Conservation (phyloP, 78 protist genomes). For the Tieghemostelium lacteum region DNA sequence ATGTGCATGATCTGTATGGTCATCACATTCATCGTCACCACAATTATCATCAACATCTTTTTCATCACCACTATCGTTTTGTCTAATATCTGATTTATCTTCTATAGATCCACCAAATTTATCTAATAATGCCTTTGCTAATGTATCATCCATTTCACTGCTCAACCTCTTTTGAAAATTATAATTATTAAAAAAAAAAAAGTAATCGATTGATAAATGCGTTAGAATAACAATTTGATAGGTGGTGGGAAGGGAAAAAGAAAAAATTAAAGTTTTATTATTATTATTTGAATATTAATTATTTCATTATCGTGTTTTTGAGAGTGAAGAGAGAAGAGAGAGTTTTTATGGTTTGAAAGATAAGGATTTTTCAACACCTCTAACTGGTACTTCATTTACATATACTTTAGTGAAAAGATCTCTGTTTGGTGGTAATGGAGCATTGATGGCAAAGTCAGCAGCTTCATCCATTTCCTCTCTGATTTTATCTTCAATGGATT, state of each 20-base stretch:
- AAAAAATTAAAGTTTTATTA: too few relatives aligned
- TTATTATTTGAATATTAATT: too few relatives aligned
- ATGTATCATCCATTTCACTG: background rate
- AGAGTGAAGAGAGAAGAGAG: too few relatives aligned
- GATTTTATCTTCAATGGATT: conserved; percentile 53
- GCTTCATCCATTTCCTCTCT: conserved; percentile 87
- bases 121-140: conserved; percentile 4
- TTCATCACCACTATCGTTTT: conserved; percentile 75
- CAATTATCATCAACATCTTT: conserved; percentile 2
- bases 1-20: background rate
- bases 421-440: conserved; percentile 53
- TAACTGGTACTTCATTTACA: conserved; percentile 53
- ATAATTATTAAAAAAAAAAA: too few relatives aligned
- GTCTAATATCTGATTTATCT: conserved; percentile 51
- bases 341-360: conserved; percentile 53
- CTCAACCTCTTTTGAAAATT: too few relatives aligned
- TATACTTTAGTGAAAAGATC: conserved; percentile 84
- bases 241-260: too few relatives aligned
- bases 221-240: too few relatives aligned
- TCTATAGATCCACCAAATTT: conserved; percentile 19
- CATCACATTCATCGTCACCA: conserved; percentile 22
- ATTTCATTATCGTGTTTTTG: too few relatives aligned
- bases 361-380: conserved; percentile 46
- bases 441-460: conserved; percentile 79
- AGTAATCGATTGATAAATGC: too few relatives aligned